Base-by-base conservation (phyloP, 2,329 filamentous ascomycete species). In the Chrysosphaeria jannelii region DNA sequence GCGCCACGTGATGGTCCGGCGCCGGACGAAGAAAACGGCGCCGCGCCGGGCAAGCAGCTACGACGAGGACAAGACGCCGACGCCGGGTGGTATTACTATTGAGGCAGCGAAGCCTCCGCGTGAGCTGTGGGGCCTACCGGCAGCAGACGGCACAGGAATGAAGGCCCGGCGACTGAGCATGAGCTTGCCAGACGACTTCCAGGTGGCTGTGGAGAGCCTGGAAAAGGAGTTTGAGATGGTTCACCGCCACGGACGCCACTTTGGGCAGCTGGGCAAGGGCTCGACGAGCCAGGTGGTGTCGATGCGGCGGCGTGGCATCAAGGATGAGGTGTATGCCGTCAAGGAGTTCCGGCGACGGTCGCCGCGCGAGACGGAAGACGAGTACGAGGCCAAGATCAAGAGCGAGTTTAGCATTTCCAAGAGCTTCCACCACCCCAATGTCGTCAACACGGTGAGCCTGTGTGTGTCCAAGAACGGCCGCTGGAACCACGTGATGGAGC, bases 401-500 rank as follows among this genome's bases (percentile, higher is more conserved):
- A 79, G 72, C 2, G 78, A 90, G 40, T 90, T 65, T 46, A 75
- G 66, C 41, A 78, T 89, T 32, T 72, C 72, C 29, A 79, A 79
- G 48, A 75, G 70, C 32, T 46, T 79, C 29, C 61, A 76, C 35
- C 76, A 89, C 39, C 74, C 76, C 23, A 89, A 89, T 40, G 72
- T 89, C 34, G 70, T 89, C 31, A 60, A 75, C 41, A 79, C 74
- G 0, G 47, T 78, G 26, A 61, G 67, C 14, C 51, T 89, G 5
- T 85, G 75, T 46, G n/a, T n/a, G n/a, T 63, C 57, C 9, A 57
- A 78, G 33, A 58, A 65, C 33, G 62, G 60, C 15, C 63, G 68
- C 19, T 88, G 72, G 70, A 79, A 76, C 39, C 74, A 88, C 39
- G 74, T 89, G 26, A 90, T 90, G 78, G 75, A 90, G 39, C 88